A percentile compares a stretch with the other conserved stretches of the same genome.
Conservation (phyloP, 2,329 filamentous ascomycete species). For the Alternaria panax region DNA sequence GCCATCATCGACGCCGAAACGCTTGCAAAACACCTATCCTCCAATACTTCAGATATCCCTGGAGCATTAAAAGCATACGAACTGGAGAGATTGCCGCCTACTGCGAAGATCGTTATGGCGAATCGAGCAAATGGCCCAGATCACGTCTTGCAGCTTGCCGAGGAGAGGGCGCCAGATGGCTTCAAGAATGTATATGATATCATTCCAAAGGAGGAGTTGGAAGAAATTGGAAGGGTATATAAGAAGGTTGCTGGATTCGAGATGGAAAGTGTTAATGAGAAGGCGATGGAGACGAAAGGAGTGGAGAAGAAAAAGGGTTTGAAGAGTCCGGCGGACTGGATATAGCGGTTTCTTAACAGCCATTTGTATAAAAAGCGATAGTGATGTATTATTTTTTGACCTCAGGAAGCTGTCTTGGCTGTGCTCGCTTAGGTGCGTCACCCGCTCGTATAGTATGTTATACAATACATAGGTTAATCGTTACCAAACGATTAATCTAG, state of each 20-base stretch:
- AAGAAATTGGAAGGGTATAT: constrained; percentile 46
- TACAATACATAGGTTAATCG: no score
- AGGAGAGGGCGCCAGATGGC: constrained; percentile 54
- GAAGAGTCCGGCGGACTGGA: constrained; percentile 32
- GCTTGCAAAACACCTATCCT: constrained; percentile 45
- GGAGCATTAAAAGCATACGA: constrained; percentile 52
- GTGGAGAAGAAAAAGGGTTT: constrained; percentile 21
- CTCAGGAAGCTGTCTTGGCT: neutral
- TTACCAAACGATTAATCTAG: no score
- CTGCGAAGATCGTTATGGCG: constrained; percentile 56
- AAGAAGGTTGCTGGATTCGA: constrained; percentile 58
- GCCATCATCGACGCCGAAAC: constrained; percentile 56
- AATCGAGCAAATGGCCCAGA: constrained; percentile 58
- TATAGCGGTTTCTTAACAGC: constrained; percentile 9
- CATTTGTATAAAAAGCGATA: neutral
- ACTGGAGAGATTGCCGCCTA: constrained; percentile 51
- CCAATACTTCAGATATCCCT: constrained; percentile 33
- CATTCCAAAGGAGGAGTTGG: constrained; percentile 51
- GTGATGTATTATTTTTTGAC: neutral
- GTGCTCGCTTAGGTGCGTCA: no score
- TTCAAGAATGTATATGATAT: constrained; percentile 52
- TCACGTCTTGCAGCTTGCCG: constrained; percentile 56
- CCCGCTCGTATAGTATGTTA: no score
- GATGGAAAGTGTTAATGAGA: constrained; percentile 54
- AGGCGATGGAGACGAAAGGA: constrained; percentile 48